These are phyloP conservation scores for Phialophora verrucosa DNA, from an alignment of 2,329 filamentous ascomycete genomes.

Conservation along the genomic window DNA sequence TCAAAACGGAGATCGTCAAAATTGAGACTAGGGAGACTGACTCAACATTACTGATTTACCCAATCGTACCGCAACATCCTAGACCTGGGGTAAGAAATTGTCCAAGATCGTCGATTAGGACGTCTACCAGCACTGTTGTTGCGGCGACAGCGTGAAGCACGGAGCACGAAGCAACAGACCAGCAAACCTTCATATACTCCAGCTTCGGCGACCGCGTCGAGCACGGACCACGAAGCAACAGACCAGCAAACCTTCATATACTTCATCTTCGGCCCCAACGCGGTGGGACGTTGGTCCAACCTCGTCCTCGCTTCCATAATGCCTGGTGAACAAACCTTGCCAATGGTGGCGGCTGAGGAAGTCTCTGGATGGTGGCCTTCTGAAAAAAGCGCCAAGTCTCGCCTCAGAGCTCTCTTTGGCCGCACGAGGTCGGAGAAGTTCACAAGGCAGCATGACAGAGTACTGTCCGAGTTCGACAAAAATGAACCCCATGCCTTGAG, in stretches of 20 bases:
- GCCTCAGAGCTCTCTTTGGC: conserved; percentile 31
- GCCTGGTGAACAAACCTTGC: conserved; percentile 15
- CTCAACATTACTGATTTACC: conserved; percentile 2
- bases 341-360: conserved; percentile 15
- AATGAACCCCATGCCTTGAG: not conserved
- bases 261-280: not conserved
- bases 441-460: conserved; percentile 13
- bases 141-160: not conserved
- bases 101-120: too few species aligned
- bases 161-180: not conserved
- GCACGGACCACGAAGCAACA: not conserved
- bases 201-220: not conserved
- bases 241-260: not conserved
- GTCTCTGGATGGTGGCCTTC: conserved; percentile 35
- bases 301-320: conserved; percentile 14
- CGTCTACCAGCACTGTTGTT: not conserved
- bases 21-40: conserved; percentile 7
- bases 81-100: not conserved
- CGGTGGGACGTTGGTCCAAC: not conserved
- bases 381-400: conserved; percentile 31
- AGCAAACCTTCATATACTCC: not conserved
- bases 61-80: conserved; percentile 6
- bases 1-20: conserved; percentile 12
- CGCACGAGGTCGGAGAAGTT: conserved; percentile 30
- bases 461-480: conserved; percentile 1